Evolutionary conservation across 768 basidiomycete genomes (phyloP), one percentile per base, ranked within the genome.

Genomic region (Tylopilus balloui): DNA sequence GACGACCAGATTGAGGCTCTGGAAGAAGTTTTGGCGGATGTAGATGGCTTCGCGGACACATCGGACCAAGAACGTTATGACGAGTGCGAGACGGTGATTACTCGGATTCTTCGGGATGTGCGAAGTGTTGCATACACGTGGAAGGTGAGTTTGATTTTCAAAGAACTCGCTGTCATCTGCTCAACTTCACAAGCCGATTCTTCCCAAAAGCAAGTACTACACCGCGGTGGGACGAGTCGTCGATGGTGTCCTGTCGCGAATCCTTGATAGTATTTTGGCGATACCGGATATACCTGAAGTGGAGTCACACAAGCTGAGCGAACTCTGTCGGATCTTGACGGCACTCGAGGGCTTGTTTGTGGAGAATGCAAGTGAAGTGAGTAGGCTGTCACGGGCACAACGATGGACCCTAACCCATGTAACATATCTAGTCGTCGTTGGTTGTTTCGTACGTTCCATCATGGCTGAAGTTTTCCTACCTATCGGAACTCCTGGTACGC

Each of bases 391-490:
- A 25, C 13, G 27, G 42, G 37, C 28, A 14, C 19, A 17, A 24
- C 35, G 17, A 43, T 28, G 24, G 38, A 39, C 12, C 19, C 15
- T 54, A 27, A 55, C 46, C 17, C 20, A 8, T 40, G 24, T 28
- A 15, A 8, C 15, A n/a, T 38, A 37, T 36, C 24, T 55, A 87
- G 79, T 76, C 84, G 17, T 86, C 89, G 0, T 82, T 87, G 41
- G 83, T 91, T 7, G 86, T 86, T 1, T 83, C 81, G 0, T 91
- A 90, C 54, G 89, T 94, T n/a, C 87, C 90, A 2, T 84, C 81
- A 12, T 97, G 94, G 94, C 74, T 96, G 58, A 95, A 95, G 67
- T 95, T 90, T 67, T 92, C 88, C 17, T 97, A 97, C 67, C 75
- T 96, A 5, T 90, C 90, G 2, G 93, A 96, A 66, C 77, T 97